Evolutionary conservation across 192 early-diverging fungal species (phyloP).

Genomic region (Entomortierella chlamydospora): DNA sequence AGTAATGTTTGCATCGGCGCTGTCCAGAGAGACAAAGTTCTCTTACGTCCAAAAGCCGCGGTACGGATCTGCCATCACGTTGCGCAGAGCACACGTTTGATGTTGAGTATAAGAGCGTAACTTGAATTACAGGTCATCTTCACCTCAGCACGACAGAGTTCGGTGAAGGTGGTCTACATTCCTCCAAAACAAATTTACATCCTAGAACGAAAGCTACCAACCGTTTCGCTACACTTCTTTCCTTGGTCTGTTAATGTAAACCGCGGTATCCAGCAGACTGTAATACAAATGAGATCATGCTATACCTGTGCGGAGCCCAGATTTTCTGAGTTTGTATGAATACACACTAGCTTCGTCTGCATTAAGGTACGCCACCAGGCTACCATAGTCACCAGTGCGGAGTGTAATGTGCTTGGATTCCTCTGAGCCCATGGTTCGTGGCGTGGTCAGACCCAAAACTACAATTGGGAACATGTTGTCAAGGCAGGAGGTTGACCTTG

Average conservation of each 20-base stretch:
- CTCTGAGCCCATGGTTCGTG: too few relatives aligned
- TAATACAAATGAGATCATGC: not conserved
- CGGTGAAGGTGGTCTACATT: slow-evolving; percentile 25
- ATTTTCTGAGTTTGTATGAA: slow-evolving; percentile 19
- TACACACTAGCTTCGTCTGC: slow-evolving; percentile 31
- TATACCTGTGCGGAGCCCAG: slow-evolving; percentile 15
- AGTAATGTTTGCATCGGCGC: not conserved
- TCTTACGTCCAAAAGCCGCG: slow-evolving; percentile 25
- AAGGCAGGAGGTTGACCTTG: too few relatives aligned
- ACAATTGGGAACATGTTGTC: too few relatives aligned
- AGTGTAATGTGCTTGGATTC: not conserved
- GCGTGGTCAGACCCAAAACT: too few relatives aligned
- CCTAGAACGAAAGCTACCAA: slow-evolving; percentile 40
- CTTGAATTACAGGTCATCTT: slow-evolving; percentile 26
- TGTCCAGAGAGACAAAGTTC: slow-evolving; percentile 28
- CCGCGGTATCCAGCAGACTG: not conserved
- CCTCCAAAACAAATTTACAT: slow-evolving; percentile 32
- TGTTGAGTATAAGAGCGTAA: slow-evolving; percentile 1
- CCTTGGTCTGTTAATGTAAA: slow-evolving; percentile 19
- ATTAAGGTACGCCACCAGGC: slow-evolving; percentile 11
- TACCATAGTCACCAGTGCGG: not conserved
- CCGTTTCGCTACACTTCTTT: slow-evolving; percentile 5
- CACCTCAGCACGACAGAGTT: slow-evolving; percentile 16
- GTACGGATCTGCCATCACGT: slow-evolving; percentile 11
- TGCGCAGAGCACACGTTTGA: slow-evolving; percentile 23